phyloP scores from a whole-genome alignment of 495 filamentous ascomycete species.

The Talaromyces stipitatus region DNA sequence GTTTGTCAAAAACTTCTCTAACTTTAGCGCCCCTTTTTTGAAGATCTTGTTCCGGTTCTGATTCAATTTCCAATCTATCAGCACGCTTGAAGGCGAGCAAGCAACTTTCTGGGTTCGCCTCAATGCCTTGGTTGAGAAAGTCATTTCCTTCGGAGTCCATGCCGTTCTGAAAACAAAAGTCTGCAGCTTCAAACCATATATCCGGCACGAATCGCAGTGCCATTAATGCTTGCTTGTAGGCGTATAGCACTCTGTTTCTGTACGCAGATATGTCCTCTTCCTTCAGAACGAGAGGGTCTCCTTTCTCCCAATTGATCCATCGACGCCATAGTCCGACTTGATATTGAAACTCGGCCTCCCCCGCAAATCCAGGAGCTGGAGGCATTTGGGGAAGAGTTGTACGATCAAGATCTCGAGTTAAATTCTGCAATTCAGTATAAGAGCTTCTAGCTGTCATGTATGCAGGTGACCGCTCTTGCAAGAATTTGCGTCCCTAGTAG shows the following conservation, averaged over 20 bases:
- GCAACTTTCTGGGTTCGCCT: conserved; percentile 89
- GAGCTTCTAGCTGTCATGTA: conserved; percentile 92
- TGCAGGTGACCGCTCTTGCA: conserved; percentile 81
- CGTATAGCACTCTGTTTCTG: conserved; percentile 71
- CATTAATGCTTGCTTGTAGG: conserved; percentile 93
- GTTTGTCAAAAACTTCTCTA: conserved; percentile 71
- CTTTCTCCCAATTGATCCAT: conserved; percentile 93
- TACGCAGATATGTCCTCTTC: conserved; percentile 67
- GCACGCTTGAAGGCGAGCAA: conserved; percentile 81
- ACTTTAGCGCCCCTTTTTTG: conserved; percentile 63
- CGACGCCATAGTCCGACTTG: conserved; percentile 89
- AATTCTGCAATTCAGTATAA: conserved; percentile 73
- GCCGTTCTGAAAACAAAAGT: conserved; percentile 82
- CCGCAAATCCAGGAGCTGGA: conserved; percentile 77
- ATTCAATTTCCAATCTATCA: conserved; percentile 71
- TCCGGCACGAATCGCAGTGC: conserved; percentile 87
- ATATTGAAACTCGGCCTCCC: conserved; percentile 72
- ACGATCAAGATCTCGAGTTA: conserved; percentile 68
- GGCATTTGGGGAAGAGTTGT: conserved; percentile 74
- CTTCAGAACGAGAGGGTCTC: conserved; percentile 76
- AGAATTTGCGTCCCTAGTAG: conserved; percentile 74
- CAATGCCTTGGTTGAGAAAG: conserved; percentile 72
- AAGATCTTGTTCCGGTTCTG: conserved; percentile 61
- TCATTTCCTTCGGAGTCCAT: conserved; percentile 61
- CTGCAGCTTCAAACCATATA: conserved; percentile 90